Evolutionary conservation across 345 rosid species (phyloP).

Genomic region (Cardiospermum halicacabum): DNA sequence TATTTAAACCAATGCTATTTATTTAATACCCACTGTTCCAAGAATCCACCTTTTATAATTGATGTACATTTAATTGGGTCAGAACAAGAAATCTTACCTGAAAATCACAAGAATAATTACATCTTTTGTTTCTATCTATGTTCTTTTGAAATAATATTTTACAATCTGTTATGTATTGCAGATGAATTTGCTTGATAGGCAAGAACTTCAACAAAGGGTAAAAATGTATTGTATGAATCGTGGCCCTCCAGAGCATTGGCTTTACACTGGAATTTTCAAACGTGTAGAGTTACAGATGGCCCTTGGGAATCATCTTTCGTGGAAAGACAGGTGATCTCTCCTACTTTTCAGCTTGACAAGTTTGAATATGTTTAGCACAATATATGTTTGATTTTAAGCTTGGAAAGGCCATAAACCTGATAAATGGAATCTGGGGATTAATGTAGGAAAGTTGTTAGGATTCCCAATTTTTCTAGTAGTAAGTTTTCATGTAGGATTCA

Average conservation of each 20-base stretch:
- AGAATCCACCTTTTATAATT: background rate
- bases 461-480: too few relatives aligned
- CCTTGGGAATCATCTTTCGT: slow-evolving; percentile 96
- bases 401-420: too few relatives aligned
- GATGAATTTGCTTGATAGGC: slow-evolving; percentile 70
- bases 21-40: background rate
- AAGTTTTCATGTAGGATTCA: too few relatives aligned
- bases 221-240: slow-evolving; percentile 53
- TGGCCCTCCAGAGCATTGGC: slow-evolving; percentile 89
- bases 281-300: slow-evolving; percentile 86
- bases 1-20: background rate
- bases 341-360: background rate
- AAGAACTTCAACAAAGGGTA: slow-evolving; percentile 76
- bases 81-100: background rate
- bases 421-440: too few relatives aligned
- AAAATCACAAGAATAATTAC: background rate
- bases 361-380: slow-evolving; percentile 1
- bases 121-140: background rate
- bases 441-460: too few relatives aligned
- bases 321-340: slow-evolving; percentile 81
- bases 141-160: slow-evolving; percentile 13
- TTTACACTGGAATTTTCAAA: slow-evolving; percentile 62
- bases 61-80: background rate
- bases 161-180: slow-evolving; percentile 34
- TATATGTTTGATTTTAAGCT: too few relatives aligned